Base-by-base conservation (phyloP, 345 rosid genomes). In the Theobroma cacao region DNA sequence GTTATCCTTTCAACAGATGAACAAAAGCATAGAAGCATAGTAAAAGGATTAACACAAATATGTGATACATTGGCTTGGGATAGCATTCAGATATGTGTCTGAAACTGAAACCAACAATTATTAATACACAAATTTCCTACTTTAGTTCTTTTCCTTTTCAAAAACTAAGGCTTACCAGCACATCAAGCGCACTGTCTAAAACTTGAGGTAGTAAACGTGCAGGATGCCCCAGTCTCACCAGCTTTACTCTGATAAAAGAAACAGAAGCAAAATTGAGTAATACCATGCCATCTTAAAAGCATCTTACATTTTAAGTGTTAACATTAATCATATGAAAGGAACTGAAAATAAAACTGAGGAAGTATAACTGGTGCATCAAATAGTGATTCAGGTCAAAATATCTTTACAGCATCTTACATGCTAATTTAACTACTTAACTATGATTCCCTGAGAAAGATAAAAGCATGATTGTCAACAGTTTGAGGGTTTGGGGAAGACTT, bases 211-310 rank as follows among this genome's bases (percentile, higher is more conserved):
- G 87, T 55, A 96, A 87, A 65, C 98, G 90, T 30, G 98, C 99
- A 79, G 98, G 99, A 81, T 96, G 99, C 69, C 99, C 98, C 73
- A 96, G 71, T 78, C 99, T 89, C 84, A 96, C 99, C 87, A 92
- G 65, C 90, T 92, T 96, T 43, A 94, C 94, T 77, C 89, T 92
- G 78, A 68, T 33, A 58, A 53, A 30, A 70, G 70, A 75, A 66
- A 1, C 24, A 66, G 40, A 72, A 47, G 75, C 34, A 68, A 67
- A 41, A 70, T 17, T n/a, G 8, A 68, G 69, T 52, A 34, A 52
- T 75, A 8, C 61, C 20, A 77, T 12, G 31, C 61, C 22, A 63
- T 56, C 62, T 82, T 30, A 53, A 14, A 7, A 45, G 30, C 11
- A 30, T 70, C 41, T 70, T 7, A 48, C 28, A 18, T 48, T 31